Percentiles rank a stretch among this genome's conserved stretches.
Evolutionary conservation across 352 stramenopile species (phyloP).

Genomic region (Globisporangium viniferum): DNA sequence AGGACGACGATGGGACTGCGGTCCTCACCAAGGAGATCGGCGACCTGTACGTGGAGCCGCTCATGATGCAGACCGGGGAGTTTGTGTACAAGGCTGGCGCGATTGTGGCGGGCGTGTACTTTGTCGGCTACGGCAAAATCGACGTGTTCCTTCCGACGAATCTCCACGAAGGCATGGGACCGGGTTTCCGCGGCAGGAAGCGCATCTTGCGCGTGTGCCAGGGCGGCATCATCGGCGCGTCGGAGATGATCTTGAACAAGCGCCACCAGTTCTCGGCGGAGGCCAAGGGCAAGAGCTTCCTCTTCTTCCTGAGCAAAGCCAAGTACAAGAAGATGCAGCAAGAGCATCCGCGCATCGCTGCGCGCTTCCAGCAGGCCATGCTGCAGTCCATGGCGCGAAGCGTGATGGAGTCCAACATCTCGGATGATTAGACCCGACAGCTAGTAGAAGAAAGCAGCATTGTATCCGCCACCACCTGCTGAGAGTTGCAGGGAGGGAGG

Average conservation of each 20-base stretch:
- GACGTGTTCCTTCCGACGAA: constrained; percentile 84
- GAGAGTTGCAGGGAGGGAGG: neutral
- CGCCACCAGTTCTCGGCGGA: constrained; percentile 82
- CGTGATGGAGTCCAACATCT: constrained; percentile 82
- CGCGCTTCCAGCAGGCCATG: constrained; percentile 83
- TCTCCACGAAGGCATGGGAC: constrained; percentile 73
- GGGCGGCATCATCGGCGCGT: constrained; percentile 72
- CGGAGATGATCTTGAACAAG: constrained; percentile 79
- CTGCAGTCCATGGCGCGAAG: constrained; percentile 81
- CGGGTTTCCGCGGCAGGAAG: constrained; percentile 73
- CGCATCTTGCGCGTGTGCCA: constrained; percentile 80
- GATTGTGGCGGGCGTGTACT: constrained; percentile 68
- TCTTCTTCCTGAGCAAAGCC: constrained; percentile 79
- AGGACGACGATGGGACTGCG: constrained; percentile 13
- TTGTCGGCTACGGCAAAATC: constrained; percentile 82
- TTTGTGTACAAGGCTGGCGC: constrained; percentile 66
- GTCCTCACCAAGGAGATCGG: constrained; percentile 58
- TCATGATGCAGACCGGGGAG: constrained; percentile 57
- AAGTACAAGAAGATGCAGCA: constrained; percentile 73
- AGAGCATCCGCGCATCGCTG: constrained; percentile 57
- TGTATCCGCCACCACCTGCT: neutral
- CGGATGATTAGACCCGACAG: constrained; percentile 51
- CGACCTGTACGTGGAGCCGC: constrained; percentile 67
- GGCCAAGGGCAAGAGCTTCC: constrained; percentile 54
- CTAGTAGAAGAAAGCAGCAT: neutral